Evolutionary conservation across 148 eudicot species (phyloP), one percentile per base, ranked within the genome.

Genomic region (Vaccinium vitisidaea): DNA sequence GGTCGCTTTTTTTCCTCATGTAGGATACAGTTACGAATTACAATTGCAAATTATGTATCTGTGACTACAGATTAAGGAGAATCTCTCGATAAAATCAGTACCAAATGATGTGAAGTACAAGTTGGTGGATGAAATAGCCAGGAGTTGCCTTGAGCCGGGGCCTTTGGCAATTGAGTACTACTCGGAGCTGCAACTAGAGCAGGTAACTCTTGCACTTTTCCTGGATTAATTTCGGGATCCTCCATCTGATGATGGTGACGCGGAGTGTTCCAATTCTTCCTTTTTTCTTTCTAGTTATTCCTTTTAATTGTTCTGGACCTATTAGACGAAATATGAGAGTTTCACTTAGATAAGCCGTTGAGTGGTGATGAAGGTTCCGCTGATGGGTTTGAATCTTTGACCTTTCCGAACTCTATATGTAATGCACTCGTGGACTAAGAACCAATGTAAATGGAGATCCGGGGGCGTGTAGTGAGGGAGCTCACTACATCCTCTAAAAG

Each of bases 81-180:
- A 85, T 80, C 67, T 93, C 12, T 84, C 86, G 4, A 75, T 83
- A 21, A 86, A 87, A 70, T 69, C 86, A 12, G 93, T 92, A 43
- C 49, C 93, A 18, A 87, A 92, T 67, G 89, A 88, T 73, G 90
- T 80, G 54, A 97, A 90, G 93, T 90, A 83, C 80, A 90, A 83
- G 83, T 82, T 95, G 83, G 56, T 97, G 82, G 88, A 90, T 80
- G 98, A 94, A 69, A 94, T 97, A 43, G 90, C 91, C 48, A 85
- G 87, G 58, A 91, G 83, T 85, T 90, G 80, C 77, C 61, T 83
- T 79, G 67, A 87, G 67, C 70, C 89, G 8, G 89, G 88, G 75
- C 90, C 88, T 2, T 87, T 94, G 84, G 88, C 93, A 25, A 86
- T 92, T 21, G 91, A 94, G 65, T 93, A 91, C 87, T 85, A 84